These are phyloP conservation scores for Microbotryomycetes sp. DNA, from an alignment of 1,284 basidiomycete species.

Conservation along the genomic window DNA sequence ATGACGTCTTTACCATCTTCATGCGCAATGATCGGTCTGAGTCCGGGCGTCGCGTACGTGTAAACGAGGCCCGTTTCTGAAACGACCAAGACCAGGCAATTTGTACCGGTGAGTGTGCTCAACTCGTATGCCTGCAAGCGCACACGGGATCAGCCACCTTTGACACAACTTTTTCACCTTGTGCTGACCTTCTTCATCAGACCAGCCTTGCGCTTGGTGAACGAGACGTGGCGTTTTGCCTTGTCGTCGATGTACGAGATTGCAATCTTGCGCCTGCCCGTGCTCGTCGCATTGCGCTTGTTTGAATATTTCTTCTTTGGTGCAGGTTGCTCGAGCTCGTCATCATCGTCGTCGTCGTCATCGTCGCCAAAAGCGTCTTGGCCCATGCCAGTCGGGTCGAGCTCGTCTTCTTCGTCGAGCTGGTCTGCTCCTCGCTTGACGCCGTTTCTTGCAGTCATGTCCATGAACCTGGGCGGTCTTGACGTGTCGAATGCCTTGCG, in stretches of 20 bases:
- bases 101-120: conserved; percentile 93
- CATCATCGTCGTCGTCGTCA: background rate
- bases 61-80: conserved; percentile 89
- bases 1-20: conserved; percentile 19
- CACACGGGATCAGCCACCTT: conserved; percentile 2
- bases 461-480: background rate
- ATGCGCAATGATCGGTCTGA: conserved; percentile 18
- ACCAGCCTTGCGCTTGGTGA: conserved; percentile 98
- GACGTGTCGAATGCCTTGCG: background rate
- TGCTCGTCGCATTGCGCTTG: conserved; percentile 26
- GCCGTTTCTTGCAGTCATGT: background rate
- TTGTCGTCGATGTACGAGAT: conserved; percentile 78
- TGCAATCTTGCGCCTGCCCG: conserved; percentile 90
- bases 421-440: background rate
- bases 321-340: background rate
- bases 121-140: conserved; percentile 82
- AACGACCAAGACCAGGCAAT: conserved; percentile 91
- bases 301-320: conserved; percentile 16
- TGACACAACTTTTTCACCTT: background rate
- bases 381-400: no score
- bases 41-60: conserved; percentile 23
- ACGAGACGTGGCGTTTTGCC: conserved; percentile 80
- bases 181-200: conserved; percentile 94
- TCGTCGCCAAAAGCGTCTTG: background rate
- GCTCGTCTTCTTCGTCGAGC: background rate